These are phyloP conservation scores for Mediolabrus comicus DNA, from an alignment of 108 stramenopile genomes.

Conservation along the genomic window DNA sequence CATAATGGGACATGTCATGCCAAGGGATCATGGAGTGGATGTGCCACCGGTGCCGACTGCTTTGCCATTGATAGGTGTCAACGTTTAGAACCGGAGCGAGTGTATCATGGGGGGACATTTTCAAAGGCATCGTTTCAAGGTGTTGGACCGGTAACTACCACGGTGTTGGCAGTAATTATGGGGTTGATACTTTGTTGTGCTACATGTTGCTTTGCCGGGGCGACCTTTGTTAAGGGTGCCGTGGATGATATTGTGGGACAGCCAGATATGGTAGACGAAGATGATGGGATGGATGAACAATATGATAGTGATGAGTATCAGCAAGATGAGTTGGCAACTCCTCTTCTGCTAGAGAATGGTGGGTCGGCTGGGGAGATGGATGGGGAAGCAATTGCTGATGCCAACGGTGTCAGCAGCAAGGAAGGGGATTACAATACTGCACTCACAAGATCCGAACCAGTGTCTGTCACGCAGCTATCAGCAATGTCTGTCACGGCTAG, in stretches of 20 bases:
- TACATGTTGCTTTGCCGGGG: slow-evolving; percentile 50
- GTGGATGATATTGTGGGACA: slow-evolving; percentile 63
- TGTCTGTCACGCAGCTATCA: slow-evolving; percentile 15
- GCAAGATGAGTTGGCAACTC: slow-evolving; percentile 30
- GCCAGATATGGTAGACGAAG: slow-evolving; percentile 30
- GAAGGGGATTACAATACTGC: neutral
- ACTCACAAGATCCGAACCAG: slow-evolving; percentile 4
- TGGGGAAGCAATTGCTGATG: slow-evolving; percentile 31
- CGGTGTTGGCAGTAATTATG: slow-evolving; percentile 38
- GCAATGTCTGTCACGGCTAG: slow-evolving; percentile 14
- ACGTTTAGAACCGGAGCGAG: slow-evolving; percentile 57
- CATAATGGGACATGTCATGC: slow-evolving; percentile 73
- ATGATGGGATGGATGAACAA: slow-evolving; percentile 8
- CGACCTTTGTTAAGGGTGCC: slow-evolving; percentile 52
- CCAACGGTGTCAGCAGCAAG: neutral
- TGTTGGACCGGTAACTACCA: slow-evolving; percentile 38
- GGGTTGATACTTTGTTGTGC: slow-evolving; percentile 56
- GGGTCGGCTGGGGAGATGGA: slow-evolving; percentile 22
- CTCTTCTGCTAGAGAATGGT: slow-evolving; percentile 22
- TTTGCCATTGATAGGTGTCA: slow-evolving; percentile 85
- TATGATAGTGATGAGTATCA: slow-evolving; percentile 18
- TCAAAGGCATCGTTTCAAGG: slow-evolving; percentile 34
- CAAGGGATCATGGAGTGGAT: slow-evolving; percentile 78
- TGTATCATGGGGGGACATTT: slow-evolving; percentile 36
- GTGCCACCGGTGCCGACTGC: slow-evolving; percentile 78